Evolutionary conservation across 768 basidiomycete genomes (phyloP), one percentile per base, ranked within the genome.

Genomic region (Boletus subcaerulescens): DNA sequence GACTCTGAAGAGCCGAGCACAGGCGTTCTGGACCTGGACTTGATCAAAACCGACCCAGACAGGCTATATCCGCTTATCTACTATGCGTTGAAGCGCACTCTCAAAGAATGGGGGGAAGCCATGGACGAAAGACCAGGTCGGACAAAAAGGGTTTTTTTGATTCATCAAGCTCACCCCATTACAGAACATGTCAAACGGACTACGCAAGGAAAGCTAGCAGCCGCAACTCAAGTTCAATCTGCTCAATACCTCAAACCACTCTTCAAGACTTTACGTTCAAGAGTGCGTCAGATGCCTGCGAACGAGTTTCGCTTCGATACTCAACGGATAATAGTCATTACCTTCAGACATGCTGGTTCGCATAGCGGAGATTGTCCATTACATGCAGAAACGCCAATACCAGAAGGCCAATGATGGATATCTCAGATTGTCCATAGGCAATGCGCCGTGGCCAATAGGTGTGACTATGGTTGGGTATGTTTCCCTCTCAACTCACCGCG

Each of bases 361-460:
- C 41, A 89, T 93, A 56, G 87, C 93, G 14, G 95, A 99, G 72
- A 95, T 99, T 50, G 90, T 98, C 8, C 90, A 98, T 66, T 76
- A 93, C 73, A 96, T 97, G 93, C 97, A 99, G 70, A 88, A 83
- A 60, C 87, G 97, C 29, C 86, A 95, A 69, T 99, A 99, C 63
- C 93, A 98, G 70, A 82, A 79, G 51, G 96, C 97, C 3, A 99
- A 98, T 64, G 97, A 99, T 68, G 88, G 95, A 0, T 99, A 99
- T 70, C 83, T 99, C 22, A 89, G 97, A 8, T 77, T 99, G 38
- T 94, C 92, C 6, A 99, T 99, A 59, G 97, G 97, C 33, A 99
- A 97, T 64, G 96, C 97, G 0, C 95, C 97, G 3, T 99, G 97
- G 97, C 97, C 97, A 2, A 99, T 99, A 65, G 97, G 97, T 41